Base-by-base conservation (phyloP, 257 asterid species). In the Thymus mandschuricus region DNA sequence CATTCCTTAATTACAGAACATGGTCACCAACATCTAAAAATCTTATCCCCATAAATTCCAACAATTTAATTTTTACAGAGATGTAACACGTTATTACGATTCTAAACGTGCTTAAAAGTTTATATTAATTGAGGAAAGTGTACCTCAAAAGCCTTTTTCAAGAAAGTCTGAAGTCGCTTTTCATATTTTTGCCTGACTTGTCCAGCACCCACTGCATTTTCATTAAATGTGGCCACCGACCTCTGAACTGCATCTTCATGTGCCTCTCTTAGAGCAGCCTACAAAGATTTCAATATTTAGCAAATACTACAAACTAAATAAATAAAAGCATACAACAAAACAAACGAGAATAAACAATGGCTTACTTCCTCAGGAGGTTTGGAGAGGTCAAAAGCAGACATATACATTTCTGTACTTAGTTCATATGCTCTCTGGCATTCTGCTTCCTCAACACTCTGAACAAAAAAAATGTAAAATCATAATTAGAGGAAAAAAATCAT, bases 381-480 rank as follows among this genome's bases (percentile, higher is more conserved):
- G 27, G 92, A 85, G 63, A 90, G 95, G 83, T 95, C 90, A 82
- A 90, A 89, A 15, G 88, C 56, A 69, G 96, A 76, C 91, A 87
- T 87, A 79, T 92, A 95, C 10, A 43, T 80, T 73, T 95, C 98
- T 73, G 92, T 81, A 66, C 89, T 95, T 75, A 79, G 46, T 71
- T 95, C 98, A 75, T 83, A 92, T 3, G 97, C 99, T 81, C 97
- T 89, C 76, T 87, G 97, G 69, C 99, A 92, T 80, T 95, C 99
- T 56, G 97, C 88, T 84, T 95, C 98, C 88, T 95, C 99, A 72
- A 95, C 99, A 74, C 96, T 90, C 99, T 94, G 78, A 71, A 59
- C 10, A 35, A 10, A 49, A 41, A 29, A 30, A 49, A 13, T 13
- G 11, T 52, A 58, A 61, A 59, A 9, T 3, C 6, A 11, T 1